These are phyloP conservation scores for Sugiyamaella neomexicana DNA, from an alignment of 1,139 yeast species.

Conservation along the genomic window DNA sequence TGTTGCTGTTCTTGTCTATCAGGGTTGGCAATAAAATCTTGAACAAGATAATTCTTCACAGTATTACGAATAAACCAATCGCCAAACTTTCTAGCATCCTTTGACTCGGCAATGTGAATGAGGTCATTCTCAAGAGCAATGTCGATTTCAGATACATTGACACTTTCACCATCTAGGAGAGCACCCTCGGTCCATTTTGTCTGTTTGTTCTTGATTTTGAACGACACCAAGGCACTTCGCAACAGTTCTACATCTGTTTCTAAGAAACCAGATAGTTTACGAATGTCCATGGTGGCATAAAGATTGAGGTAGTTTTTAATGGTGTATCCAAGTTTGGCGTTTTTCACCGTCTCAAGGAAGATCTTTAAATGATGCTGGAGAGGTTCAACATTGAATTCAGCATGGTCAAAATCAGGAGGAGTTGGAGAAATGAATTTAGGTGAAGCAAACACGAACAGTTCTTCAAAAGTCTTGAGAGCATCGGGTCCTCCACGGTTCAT, in stretches of 20 bases:
- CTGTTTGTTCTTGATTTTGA: slow-evolving; percentile 49
- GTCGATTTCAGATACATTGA: slow-evolving; percentile 47
- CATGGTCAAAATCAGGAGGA: slow-evolving; percentile 41
- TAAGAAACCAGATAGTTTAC: slow-evolving; percentile 46
- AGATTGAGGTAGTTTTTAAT: slow-evolving; percentile 48
- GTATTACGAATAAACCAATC: slow-evolving; percentile 54
- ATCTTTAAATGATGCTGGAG: slow-evolving; percentile 46
- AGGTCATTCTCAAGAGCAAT: slow-evolving; percentile 45
- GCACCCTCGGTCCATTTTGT: slow-evolving; percentile 47
- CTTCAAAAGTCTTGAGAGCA: slow-evolving; percentile 46
- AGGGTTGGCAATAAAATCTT: slow-evolving; percentile 44
- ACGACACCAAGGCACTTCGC: slow-evolving; percentile 43
- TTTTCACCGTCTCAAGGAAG: slow-evolving; percentile 46
- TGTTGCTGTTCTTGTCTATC: slow-evolving; percentile 30
- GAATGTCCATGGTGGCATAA: slow-evolving; percentile 48
- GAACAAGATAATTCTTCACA: slow-evolving; percentile 46
- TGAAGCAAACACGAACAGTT: slow-evolving; percentile 48
- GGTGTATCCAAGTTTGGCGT: slow-evolving; percentile 43
- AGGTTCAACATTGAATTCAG: slow-evolving; percentile 43
- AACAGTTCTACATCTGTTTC: slow-evolving; percentile 42
- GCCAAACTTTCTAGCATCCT: slow-evolving; percentile 48
- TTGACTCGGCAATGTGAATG: slow-evolving; percentile 48
- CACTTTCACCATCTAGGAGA: slow-evolving; percentile 45
- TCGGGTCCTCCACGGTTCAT: slow-evolving; percentile 48
- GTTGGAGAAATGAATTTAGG: slow-evolving; percentile 51